Conservation (phyloP, 2,329 filamentous ascomycete genomes). For the Cordyceps tenuipes region DNA sequence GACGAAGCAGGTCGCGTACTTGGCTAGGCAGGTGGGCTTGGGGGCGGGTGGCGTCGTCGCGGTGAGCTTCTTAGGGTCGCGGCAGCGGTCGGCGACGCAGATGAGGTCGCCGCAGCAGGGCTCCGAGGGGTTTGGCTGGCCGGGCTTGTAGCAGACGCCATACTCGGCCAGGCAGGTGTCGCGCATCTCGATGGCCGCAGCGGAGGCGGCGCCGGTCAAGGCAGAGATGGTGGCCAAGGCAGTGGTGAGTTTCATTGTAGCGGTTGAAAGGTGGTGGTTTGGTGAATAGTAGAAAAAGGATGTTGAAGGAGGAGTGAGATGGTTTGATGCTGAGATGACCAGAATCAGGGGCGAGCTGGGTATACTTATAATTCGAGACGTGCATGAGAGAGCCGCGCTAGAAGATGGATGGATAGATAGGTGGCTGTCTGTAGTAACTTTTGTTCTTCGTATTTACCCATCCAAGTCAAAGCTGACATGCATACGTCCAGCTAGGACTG, state of each 20-base stretch:
- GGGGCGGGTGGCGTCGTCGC: neutral
- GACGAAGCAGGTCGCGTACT: slow-evolving; percentile 1
- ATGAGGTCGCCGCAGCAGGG: neutral
- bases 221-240: neutral
- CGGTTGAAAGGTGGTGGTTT: neutral
- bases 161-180: slow-evolving; percentile 3
- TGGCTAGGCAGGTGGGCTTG: slow-evolving; percentile 1
- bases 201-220: neutral
- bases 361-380: neutral
- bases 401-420: neutral
- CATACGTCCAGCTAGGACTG: neutral
- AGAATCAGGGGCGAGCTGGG: neutral
- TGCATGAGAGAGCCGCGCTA: neutral
- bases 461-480: neutral
- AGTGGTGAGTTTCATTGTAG: slow-evolving; percentile 1
- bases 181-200: neutral
- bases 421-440: neutral
- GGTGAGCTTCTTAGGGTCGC: neutral
- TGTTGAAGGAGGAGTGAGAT: neutral
- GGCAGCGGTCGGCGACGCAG: neutral
- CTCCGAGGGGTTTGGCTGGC: neutral
- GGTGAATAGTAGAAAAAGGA: neutral
- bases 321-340: neutral
- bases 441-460: neutral
- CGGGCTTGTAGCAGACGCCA: neutral